A percentile compares a stretch with the other conserved stretches of the same genome.
These are phyloP conservation scores for Triangularia verruculosa DNA, from an alignment of 2,329 filamentous ascomycete species.

Conservation along the genomic window DNA sequence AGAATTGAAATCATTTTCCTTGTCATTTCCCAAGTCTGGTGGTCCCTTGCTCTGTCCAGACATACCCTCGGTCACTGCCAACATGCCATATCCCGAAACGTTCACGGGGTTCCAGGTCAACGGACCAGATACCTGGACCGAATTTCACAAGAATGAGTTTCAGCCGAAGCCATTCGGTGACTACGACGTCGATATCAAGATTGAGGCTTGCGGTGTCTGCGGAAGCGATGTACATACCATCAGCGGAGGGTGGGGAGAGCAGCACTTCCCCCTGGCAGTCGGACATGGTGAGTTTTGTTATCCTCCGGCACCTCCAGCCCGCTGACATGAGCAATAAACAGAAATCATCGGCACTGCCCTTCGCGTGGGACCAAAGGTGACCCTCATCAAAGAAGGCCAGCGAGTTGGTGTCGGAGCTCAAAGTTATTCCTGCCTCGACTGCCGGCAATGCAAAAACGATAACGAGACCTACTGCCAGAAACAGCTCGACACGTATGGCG, in stretches of 20 bases:
- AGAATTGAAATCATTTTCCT: neutral
- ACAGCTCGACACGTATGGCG: slow-evolving; percentile 58
- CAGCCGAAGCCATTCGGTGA: slow-evolving; percentile 83
- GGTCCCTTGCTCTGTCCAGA: neutral
- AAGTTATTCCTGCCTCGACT: slow-evolving; percentile 61
- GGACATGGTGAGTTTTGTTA: slow-evolving; percentile 52
- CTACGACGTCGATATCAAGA: slow-evolving; percentile 83
- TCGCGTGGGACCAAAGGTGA: slow-evolving; percentile 64
- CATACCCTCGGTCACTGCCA: neutral
- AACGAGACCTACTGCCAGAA: slow-evolving; percentile 68
- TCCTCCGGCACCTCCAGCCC: neutral
- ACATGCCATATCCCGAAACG: slow-evolving; percentile 56
- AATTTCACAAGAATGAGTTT: slow-evolving; percentile 71
- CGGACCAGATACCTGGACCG: slow-evolving; percentile 51
- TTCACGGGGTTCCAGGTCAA: slow-evolving; percentile 61
- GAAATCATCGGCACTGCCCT: slow-evolving; percentile 70
- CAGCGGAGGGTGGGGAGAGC: slow-evolving; percentile 64
- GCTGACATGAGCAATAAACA: slow-evolving; percentile 20
- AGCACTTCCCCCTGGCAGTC: slow-evolving; percentile 62
- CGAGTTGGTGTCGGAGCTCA: slow-evolving; percentile 69
- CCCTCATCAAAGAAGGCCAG: slow-evolving; percentile 56
- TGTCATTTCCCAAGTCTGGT: neutral
- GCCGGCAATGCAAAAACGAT: slow-evolving; percentile 62
- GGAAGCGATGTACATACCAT: slow-evolving; percentile 71
- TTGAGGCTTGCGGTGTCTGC: slow-evolving; percentile 76